Evolutionary conservation across 2,329 filamentous ascomycete genomes (phyloP).

Genomic region (Cercospora sp.): DNA sequence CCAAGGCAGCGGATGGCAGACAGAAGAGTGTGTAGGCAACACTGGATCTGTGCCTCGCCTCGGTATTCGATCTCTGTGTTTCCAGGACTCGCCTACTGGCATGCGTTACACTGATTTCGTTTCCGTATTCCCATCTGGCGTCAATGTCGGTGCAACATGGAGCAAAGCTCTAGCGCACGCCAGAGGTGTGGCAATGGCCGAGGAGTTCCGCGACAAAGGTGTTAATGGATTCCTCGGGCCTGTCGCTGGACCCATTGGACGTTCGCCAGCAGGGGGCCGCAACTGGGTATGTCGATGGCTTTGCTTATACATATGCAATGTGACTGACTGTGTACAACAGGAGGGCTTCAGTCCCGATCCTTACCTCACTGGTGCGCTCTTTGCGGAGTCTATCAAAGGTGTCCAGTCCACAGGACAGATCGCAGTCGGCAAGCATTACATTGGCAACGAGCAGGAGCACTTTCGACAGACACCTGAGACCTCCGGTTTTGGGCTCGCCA

Average conservation of each 20-base stretch:
- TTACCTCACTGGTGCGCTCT: constrained; percentile 62
- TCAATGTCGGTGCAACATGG: constrained; percentile 81
- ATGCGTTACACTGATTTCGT: constrained; percentile 75
- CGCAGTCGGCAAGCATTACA: constrained; percentile 76
- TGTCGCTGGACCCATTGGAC: constrained; percentile 71
- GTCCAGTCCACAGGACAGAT: constrained; percentile 81
- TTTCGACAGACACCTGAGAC: constrained; percentile 57
- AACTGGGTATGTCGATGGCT: constrained; percentile 5
- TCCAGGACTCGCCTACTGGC: constrained; percentile 83
- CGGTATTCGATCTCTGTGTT: constrained; percentile 59
- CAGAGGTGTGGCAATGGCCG: constrained; percentile 71
- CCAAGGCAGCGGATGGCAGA: constrained; percentile 71
- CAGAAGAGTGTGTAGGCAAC: constrained; percentile 75
- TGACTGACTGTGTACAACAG: constrained; percentile 51
- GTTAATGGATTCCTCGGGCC: constrained; percentile 74
- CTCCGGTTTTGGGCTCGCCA: constrained; percentile 59
- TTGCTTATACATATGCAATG: constrained; percentile 47
- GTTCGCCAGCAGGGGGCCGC: constrained; percentile 41
- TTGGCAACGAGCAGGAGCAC: constrained; percentile 74
- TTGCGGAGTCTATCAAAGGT: constrained; percentile 65
- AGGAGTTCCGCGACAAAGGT: constrained; percentile 73
- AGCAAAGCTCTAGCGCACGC: constrained; percentile 68
- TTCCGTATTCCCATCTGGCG: constrained; percentile 76
- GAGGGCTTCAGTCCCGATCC: constrained; percentile 70
- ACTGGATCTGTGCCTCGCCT: constrained; percentile 51